A percentile compares a stretch with the other conserved stretches of the same genome.
Evolutionary conservation across 306 rosid genomes (phyloP).

Genomic region (Vicia faba): DNA sequence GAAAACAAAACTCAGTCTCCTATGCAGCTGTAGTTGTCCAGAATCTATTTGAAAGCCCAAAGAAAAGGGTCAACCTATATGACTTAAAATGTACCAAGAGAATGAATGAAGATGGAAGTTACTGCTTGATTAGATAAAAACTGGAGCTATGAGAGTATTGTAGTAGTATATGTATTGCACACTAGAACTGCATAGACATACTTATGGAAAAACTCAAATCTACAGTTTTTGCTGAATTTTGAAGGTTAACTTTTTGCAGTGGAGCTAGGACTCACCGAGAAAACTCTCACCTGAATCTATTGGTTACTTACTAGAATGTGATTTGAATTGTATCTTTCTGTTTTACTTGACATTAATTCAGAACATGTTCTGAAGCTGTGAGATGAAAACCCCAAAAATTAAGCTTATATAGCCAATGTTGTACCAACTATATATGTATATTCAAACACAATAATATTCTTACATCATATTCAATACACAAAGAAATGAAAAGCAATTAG

Average conservation of each 20-base stretch:
- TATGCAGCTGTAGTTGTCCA: neutral
- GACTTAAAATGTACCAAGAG: neutral
- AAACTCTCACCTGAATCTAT: neutral
- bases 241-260: constrained; percentile 1
- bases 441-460: constrained; percentile 14
- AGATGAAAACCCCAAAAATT: neutral
- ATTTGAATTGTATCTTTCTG: neutral
- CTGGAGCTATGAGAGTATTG: neutral
- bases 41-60: neutral
- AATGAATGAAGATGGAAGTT: neutral
- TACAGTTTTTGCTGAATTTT: constrained; percentile 1
- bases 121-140: constrained; percentile 4
- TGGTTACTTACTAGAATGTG: neutral
- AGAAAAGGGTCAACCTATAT: neutral
- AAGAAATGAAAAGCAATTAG: constrained; percentile 4
- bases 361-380: constrained; percentile 3
- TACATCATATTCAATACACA: constrained; percentile 10
- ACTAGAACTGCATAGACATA: neutral
- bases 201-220: neutral
- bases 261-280: neutral
- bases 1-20: neutral
- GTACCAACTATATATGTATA: neutral
- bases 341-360: constrained; percentile 14
- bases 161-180: neutral
- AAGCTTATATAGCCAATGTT: neutral